Evolutionary conservation across 2,329 filamentous ascomycete genomes (phyloP).

Genomic region (Ascochyta rabiei): DNA sequence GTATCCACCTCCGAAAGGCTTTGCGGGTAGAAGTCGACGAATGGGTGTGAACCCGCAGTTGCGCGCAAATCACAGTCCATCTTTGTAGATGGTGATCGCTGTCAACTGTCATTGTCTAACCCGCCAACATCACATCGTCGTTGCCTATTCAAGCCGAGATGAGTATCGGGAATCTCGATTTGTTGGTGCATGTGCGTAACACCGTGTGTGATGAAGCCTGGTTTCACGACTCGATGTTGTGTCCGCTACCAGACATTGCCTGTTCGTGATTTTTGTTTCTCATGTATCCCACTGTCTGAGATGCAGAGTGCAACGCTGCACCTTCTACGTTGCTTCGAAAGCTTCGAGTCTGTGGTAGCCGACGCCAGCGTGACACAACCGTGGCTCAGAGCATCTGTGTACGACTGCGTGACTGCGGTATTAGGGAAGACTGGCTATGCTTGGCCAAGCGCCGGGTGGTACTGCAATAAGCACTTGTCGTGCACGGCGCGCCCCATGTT

Average conservation of each 20-base stretch:
- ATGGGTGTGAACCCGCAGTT: too few relatives aligned
- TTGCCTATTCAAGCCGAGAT: background rate
- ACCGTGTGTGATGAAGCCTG: background rate
- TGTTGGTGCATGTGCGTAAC: slow-evolving; percentile 7
- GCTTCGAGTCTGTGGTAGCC: slow-evolving; percentile 3
- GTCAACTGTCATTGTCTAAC: too few relatives aligned
- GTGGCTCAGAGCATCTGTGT: slow-evolving; percentile 7
- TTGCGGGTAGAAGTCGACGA: too few relatives aligned
- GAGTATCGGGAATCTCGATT: slow-evolving; percentile 3
- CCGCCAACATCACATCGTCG: background rate
- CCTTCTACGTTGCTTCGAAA: slow-evolving; percentile 18
- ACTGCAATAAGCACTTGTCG: slow-evolving; percentile 10
- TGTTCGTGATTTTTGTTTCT: background rate
- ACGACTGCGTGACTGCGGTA: slow-evolving; percentile 1
- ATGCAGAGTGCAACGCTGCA: slow-evolving; percentile 6
- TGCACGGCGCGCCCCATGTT: slow-evolving; percentile 13
- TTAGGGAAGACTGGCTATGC: background rate
- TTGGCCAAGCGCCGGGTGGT: background rate
- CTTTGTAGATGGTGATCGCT: too few relatives aligned
- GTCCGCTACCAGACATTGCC: background rate
- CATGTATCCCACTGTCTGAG: background rate
- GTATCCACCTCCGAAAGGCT: too few relatives aligned
- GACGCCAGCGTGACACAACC: slow-evolving; percentile 2
- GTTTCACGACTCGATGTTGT: slow-evolving; percentile 6
- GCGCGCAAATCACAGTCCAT: too few relatives aligned